Conservation (phyloP, 2,329 filamentous ascomycete species). For the Sporothrix euskadiensis region DNA sequence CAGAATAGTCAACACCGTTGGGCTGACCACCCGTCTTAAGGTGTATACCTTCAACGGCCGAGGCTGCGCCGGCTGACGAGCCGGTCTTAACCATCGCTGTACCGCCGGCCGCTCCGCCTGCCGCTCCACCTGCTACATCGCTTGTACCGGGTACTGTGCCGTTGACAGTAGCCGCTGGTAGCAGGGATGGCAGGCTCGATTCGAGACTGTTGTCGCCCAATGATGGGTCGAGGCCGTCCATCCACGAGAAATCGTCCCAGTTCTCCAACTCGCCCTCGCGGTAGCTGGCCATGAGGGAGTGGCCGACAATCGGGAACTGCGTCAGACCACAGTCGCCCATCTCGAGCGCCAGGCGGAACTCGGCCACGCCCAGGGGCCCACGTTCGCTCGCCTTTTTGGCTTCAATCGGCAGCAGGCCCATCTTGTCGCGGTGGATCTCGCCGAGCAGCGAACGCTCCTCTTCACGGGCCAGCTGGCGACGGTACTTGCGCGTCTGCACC, state of each 20-base stretch:
- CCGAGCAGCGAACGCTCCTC: constrained; percentile 73
- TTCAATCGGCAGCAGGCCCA: constrained; percentile 77
- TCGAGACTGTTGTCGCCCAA: constrained; percentile 26
- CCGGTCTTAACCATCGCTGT: constrained; percentile 23
- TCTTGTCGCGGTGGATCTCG: constrained; percentile 71
- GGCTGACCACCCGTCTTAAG: constrained; percentile 36
- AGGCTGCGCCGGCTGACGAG: constrained; percentile 19
- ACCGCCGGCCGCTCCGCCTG: neutral
- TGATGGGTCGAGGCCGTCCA: constrained; percentile 41
- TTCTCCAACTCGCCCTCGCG: constrained; percentile 74
- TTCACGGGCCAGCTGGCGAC: constrained; percentile 70
- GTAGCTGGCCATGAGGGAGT: constrained; percentile 68
- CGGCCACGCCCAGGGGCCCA: constrained; percentile 71
- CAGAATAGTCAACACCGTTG: constrained; percentile 51
- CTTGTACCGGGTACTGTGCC: neutral
- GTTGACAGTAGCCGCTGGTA: constrained; percentile 13
- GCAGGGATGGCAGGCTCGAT: neutral
- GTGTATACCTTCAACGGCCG: constrained; percentile 39
- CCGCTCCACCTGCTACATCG: neutral
- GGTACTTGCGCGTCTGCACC: constrained; percentile 79
- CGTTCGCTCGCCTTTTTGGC: constrained; percentile 72
- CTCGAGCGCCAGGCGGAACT: constrained; percentile 73
- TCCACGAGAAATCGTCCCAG: constrained; percentile 61
- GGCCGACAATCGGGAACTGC: constrained; percentile 73
- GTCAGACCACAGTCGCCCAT: constrained; percentile 74